These are phyloP conservation scores for Diophrys sp. DNA, from an alignment of 73 alveolate genomes.

Conservation along the genomic window DNA sequence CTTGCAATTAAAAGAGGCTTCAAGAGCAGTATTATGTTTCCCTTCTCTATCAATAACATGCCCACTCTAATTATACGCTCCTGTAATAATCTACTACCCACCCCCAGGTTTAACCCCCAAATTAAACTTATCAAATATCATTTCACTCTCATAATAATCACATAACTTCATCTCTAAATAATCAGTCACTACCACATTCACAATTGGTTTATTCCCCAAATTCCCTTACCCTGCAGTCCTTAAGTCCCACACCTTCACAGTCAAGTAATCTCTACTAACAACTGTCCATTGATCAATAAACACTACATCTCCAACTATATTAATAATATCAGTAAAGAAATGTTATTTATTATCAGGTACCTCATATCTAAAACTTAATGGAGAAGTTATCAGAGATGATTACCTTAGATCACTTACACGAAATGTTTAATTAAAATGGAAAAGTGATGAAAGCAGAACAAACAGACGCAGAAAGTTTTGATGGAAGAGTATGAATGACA, in stretches of 20 bases:
- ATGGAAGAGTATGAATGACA: too few relatives aligned
- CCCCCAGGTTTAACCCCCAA: constrained; percentile 27
- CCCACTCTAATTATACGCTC: constrained; percentile 29
- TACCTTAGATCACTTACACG: too few relatives aligned
- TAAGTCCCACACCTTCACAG: constrained; percentile 76
- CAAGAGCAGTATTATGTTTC: constrained; percentile 19
- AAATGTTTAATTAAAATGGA: too few relatives aligned
- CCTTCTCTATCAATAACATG: constrained; percentile 41
- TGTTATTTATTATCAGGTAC: constrained; percentile 62
- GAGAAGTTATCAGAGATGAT: too few relatives aligned
- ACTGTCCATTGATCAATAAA: constrained; percentile 45
- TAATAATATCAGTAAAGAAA: constrained; percentile 78
- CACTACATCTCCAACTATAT: constrained; percentile 65
- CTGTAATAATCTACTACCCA: constrained; percentile 23
- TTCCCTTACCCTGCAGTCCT: too few relatives aligned
- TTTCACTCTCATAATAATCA: constrained; percentile 72
- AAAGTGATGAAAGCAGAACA: too few relatives aligned
- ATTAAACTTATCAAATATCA: constrained; percentile 71
- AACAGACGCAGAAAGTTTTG: too few relatives aligned
- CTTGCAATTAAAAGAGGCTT: constrained; percentile 46
- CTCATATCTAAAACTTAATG: constrained; percentile 61
- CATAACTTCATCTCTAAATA: constrained; percentile 71
- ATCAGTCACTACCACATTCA: constrained; percentile 56
- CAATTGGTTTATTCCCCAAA: constrained; percentile 63
- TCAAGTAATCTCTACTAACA: constrained; percentile 71